Conservation (phyloP, 805 yeast species). For the Candida gorgasii region DNA sequence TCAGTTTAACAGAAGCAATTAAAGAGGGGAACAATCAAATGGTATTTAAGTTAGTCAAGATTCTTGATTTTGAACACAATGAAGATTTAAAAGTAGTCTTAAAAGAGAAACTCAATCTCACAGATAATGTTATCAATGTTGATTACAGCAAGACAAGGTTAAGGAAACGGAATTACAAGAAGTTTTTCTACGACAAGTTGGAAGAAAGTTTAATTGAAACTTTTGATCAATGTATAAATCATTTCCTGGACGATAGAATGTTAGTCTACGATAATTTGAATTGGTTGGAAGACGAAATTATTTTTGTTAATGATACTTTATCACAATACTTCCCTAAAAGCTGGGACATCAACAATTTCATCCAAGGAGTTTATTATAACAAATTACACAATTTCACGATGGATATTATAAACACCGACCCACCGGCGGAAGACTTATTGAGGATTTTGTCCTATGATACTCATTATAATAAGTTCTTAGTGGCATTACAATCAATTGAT, state of each 20-base stretch:
- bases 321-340: slow-evolving; percentile 61
- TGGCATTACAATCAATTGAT: slow-evolving; percentile 24
- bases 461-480: slow-evolving; percentile 49
- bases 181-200: slow-evolving; percentile 59
- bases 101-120: slow-evolving; percentile 32
- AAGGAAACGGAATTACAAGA: slow-evolving; percentile 57
- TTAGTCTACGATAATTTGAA: slow-evolving; percentile 67
- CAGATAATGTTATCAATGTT: slow-evolving; percentile 18
- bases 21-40: slow-evolving; percentile 67
- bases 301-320: slow-evolving; percentile 61
- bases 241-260: slow-evolving; percentile 50
- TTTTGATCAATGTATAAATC: slow-evolving; percentile 63
- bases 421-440: slow-evolving; percentile 75
- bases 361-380: slow-evolving; percentile 65
- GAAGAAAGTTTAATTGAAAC: slow-evolving; percentile 63
- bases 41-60: slow-evolving; percentile 69
- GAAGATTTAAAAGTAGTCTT: slow-evolving; percentile 61
- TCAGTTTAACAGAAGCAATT: slow-evolving; percentile 68
- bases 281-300: slow-evolving; percentile 83
- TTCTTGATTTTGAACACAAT: slow-evolving; percentile 76
- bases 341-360: slow-evolving; percentile 71
- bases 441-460: slow-evolving; percentile 77
- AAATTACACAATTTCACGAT: slow-evolving; percentile 65
- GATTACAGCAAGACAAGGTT: slow-evolving; percentile 33
- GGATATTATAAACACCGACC: slow-evolving; percentile 65